Evolutionary conservation across 2,329 filamentous ascomycete species (phyloP).

Genomic region (Epichloe sibirici): DNA sequence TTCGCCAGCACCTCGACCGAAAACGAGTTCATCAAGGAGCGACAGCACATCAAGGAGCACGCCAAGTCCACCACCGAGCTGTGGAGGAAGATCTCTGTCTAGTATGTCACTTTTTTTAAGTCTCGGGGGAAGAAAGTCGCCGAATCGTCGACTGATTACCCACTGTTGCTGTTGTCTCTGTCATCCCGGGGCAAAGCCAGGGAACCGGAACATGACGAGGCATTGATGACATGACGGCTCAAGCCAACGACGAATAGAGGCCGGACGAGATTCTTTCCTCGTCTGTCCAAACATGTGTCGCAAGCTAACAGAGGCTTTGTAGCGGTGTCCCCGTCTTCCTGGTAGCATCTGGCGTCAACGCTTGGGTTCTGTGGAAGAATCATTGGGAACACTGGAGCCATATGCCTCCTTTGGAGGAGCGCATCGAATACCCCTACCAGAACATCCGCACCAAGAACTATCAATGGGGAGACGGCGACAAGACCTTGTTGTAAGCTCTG

Average conservation of each 20-base stretch:
- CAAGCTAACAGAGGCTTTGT: constrained; percentile 9
- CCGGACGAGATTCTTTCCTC: background rate
- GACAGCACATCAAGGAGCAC: constrained; percentile 81
- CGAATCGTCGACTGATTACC: background rate
- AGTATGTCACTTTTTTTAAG: constrained; percentile 47
- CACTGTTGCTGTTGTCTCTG: background rate
- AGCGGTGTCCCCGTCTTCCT: constrained; percentile 68
- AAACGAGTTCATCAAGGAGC: constrained; percentile 90
- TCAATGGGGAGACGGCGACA: constrained; percentile 90
- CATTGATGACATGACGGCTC: background rate
- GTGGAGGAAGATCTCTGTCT: constrained; percentile 93
- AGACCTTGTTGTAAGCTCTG: constrained; percentile 41
- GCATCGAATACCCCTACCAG: constrained; percentile 88
- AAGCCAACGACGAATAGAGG: background rate
- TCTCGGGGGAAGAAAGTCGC: background rate
- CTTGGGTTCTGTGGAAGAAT: constrained; percentile 82
- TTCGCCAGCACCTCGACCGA: constrained; percentile 63
- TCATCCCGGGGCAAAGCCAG: background rate
- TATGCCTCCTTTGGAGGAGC: constrained; percentile 78
- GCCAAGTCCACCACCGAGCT: constrained; percentile 75
- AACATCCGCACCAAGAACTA: constrained; percentile 97
- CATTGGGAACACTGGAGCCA: constrained; percentile 96
- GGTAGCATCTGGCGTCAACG: constrained; percentile 63
- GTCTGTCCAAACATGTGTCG: background rate
- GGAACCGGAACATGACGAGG: background rate